Evolutionary conservation across 257 asterid species (phyloP).

Genomic region (Solanum pennellii): DNA sequence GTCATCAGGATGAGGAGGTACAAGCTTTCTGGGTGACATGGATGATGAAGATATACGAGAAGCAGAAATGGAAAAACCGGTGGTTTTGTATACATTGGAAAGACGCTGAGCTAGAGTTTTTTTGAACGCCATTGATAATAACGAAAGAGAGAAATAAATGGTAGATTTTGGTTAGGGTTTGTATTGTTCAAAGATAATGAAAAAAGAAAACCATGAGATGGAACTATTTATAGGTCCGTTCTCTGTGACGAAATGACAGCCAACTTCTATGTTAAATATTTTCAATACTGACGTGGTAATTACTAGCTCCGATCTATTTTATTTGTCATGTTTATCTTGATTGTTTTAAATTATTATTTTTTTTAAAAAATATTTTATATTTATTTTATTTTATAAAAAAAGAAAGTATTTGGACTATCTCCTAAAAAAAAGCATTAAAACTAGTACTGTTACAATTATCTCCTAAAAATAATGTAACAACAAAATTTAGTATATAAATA

Average conservation of each 20-base stretch:
- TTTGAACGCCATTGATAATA: not conserved
- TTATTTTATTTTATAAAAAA: too few species aligned
- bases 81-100: not conserved
- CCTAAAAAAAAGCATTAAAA: not conserved
- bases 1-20: not conserved
- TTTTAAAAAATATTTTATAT: too few species aligned
- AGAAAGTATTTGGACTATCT: too few species aligned
- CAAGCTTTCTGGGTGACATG: not conserved
- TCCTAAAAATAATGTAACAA: not conserved
- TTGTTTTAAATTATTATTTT: not conserved
- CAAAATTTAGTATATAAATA: not conserved
- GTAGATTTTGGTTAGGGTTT: not conserved
- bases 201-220: not conserved
- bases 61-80: not conserved
- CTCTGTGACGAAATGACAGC: not conserved
- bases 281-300: not conserved
- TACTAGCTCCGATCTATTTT: not conserved
- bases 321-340: not conserved
- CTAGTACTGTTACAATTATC: not conserved
- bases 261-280: not conserved
- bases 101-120: not conserved
- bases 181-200: not conserved
- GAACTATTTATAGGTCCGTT: not conserved
- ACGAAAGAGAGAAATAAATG: not conserved
- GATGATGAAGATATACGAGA: constrained; percentile 1